Evolutionary conservation across 306 rosid genomes (phyloP).

Genomic region (Nissolia schottii): DNA sequence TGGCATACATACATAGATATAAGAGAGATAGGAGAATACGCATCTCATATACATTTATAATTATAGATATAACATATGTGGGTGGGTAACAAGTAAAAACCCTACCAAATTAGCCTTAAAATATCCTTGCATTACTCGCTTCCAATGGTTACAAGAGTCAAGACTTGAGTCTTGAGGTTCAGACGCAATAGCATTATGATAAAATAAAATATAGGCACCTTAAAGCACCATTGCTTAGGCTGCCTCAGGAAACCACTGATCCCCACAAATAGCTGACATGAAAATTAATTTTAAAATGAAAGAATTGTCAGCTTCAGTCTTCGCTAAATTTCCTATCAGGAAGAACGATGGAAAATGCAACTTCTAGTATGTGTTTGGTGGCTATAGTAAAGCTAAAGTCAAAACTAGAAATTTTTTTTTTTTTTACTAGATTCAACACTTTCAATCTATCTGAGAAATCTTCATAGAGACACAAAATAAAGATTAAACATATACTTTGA

Average conservation of each 20-base stretch:
- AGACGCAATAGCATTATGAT: conserved; percentile 95
- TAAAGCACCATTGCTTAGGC: conserved; percentile 94
- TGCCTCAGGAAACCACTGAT: conserved; percentile 99
- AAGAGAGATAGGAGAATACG: background rate
- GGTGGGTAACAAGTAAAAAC: conserved; percentile 1
- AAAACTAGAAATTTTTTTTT: background rate
- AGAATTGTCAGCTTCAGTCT: conserved; percentile 15
- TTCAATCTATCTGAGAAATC: background rate
- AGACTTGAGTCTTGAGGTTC: conserved; percentile 86
- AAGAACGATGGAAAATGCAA: background rate
- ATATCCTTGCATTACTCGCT: conserved; percentile 96
- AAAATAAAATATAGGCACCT: conserved; percentile 93
- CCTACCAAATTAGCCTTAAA: conserved; percentile 89
- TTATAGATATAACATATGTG: background rate
- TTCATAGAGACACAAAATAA: background rate
- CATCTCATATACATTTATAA: background rate
- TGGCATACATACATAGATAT: background rate
- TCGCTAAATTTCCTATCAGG: no score
- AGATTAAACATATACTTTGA: background rate
- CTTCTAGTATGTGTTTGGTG: background rate
- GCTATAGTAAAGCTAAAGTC: background rate
- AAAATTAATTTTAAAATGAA: conserved; percentile 9
- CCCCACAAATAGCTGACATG: conserved; percentile 90
- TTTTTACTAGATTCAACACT: background rate
- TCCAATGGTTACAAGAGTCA: conserved; percentile 93